These are phyloP conservation scores for Camptophora hylomeconis DNA, from an alignment of 2,329 filamentous ascomycete genomes.

Conservation along the genomic window DNA sequence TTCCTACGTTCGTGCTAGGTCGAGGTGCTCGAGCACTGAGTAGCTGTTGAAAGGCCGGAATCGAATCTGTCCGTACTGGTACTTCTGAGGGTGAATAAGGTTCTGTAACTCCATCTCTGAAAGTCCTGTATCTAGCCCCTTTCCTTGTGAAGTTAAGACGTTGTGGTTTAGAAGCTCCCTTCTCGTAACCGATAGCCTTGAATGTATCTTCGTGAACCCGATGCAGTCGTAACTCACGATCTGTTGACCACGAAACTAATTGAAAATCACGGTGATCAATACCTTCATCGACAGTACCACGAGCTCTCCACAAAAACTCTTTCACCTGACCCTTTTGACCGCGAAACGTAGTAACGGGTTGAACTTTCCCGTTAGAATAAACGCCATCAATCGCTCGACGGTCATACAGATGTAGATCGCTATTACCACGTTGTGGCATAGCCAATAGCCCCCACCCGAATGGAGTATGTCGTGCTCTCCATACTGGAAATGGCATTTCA, in stretches of 20 bases:
- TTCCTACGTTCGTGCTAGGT: slow-evolving; percentile 28
- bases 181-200: slow-evolving; percentile 57
- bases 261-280: slow-evolving; percentile 81
- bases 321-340: slow-evolving; percentile 57
- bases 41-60: slow-evolving; percentile 6
- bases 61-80: slow-evolving; percentile 15
- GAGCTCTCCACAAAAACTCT: slow-evolving; percentile 79
- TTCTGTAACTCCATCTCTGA: slow-evolving; percentile 56
- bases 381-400: slow-evolving; percentile 27
- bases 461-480: slow-evolving; percentile 81
- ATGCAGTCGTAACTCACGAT: slow-evolving; percentile 69
- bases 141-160: slow-evolving; percentile 64
- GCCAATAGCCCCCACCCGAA: slow-evolving; percentile 77
- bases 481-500: slow-evolving; percentile 71
- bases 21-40: slow-evolving; percentile 13
- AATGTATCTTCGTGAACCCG: slow-evolving; percentile 54
- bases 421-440: slow-evolving; percentile 84
- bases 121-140: slow-evolving; percentile 75
- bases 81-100: slow-evolving; percentile 24
- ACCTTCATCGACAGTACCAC: slow-evolving; percentile 56
- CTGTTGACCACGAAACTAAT: slow-evolving; percentile 82
- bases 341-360: slow-evolving; percentile 38
- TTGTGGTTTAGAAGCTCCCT: slow-evolving; percentile 51
- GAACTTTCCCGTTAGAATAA: slow-evolving; percentile 21
- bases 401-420: slow-evolving; percentile 74